Evolutionary conservation across 129 eudicot genomes (phyloP).

Genomic region (Centrapalus pauciflorus): DNA sequence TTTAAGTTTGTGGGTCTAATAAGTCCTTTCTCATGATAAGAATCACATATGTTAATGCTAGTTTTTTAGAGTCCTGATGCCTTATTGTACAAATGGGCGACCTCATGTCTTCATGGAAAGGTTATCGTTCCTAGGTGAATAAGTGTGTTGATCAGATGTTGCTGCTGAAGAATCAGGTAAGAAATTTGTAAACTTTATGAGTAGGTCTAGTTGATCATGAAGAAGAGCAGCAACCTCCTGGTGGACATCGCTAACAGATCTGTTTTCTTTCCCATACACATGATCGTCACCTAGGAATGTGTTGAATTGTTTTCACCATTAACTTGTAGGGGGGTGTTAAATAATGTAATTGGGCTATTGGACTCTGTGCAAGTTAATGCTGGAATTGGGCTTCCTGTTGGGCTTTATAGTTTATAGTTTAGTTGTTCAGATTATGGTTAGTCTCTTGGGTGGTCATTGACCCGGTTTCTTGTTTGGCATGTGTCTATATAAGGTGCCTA

Average conservation of each 20-base stretch:
- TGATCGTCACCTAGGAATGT: conserved; percentile 76
- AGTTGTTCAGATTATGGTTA: too few relatives aligned
- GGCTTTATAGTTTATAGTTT: too few relatives aligned
- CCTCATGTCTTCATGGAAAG: conserved; percentile 33
- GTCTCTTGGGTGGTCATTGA: too few relatives aligned
- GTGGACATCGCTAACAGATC: conserved; percentile 63
- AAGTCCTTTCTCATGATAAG: conserved; percentile 31
- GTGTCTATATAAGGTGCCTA: too few relatives aligned
- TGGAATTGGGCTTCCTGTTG: too few relatives aligned
- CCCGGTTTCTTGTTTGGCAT: too few relatives aligned
- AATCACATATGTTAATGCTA: conserved; percentile 36
- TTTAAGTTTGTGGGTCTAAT: conserved; percentile 39
- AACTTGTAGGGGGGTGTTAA: too few relatives aligned
- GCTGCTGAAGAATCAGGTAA: conserved; percentile 57
- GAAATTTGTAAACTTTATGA: conserved; percentile 67
- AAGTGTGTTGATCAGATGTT: conserved; percentile 30
- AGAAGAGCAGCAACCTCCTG: conserved; percentile 89
- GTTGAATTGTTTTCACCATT: too few relatives aligned
- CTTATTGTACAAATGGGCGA: conserved; percentile 35
- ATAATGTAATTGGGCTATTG: too few relatives aligned
- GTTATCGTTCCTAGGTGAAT: conserved; percentile 37
- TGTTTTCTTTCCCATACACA: conserved; percentile 60
- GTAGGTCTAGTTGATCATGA: conserved; percentile 70
- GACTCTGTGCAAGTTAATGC: too few relatives aligned
- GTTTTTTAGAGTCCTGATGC: conserved; percentile 36